Base-by-base conservation (phyloP, 2,329 filamentous ascomycete species). In the Xylaria sp. region DNA sequence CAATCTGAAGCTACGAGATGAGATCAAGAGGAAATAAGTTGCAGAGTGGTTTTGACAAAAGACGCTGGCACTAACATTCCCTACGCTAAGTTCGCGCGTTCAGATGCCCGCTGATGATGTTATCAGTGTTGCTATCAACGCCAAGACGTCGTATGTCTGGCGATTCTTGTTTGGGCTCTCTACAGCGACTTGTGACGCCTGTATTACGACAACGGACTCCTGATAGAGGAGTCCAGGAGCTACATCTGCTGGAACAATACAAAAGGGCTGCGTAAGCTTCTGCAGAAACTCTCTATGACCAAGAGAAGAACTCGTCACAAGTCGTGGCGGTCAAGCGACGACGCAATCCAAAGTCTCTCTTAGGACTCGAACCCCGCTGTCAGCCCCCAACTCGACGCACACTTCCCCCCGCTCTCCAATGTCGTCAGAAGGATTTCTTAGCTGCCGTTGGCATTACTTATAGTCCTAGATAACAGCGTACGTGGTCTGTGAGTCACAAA, bases 211-310 rank as follows among this genome's bases (percentile, higher is more conserved):
- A 52, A 18, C 62, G 41, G 58, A 46, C 63, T 52, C 10, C 15
- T 50, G n/a, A 28, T 52, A 52, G 48, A 39, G 37, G 34, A 58
- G 48, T 59, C 56, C 55, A 58, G 41, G 34, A 31, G 56, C 66
- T 66, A 34, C 39, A 67, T 64, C 55, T 55, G 51, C 51, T 41
- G 31, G 57, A 34, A 54, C 39, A 51, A 69, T 51, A 63, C 39
- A 61, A 64, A 66, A 65, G 69, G 66, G 69, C 69, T 73, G 56
- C 74, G 74, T 76, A 73, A 76, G 72, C 73, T 65, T 60, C 68
- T 56, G 60, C 51, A 46, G 41, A 50, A 59, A 50, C 54, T 63
- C 12, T 20, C 56, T 15, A 2, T 13, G 13, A 41, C 37, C 23
- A 65, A 48, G 50, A 25, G 18, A 68, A 41, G 31, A n/a, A 57